These are phyloP conservation scores for Orychophragmus violaceus DNA, from an alignment of 345 rosid genomes.

Conservation along the genomic window DNA sequence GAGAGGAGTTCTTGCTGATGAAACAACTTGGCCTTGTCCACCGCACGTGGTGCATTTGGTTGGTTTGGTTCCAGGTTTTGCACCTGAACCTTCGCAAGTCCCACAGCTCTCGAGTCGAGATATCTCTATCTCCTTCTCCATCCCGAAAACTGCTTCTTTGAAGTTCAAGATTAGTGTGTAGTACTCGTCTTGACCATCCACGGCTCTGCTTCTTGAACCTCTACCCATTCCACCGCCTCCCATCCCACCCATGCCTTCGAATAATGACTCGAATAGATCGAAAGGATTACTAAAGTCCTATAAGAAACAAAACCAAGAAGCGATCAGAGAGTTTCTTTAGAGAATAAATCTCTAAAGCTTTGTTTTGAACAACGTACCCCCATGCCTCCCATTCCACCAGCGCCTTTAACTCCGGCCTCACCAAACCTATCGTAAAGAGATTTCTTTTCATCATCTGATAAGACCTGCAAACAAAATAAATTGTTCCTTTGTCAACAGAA, in stretches of 20 bases:
- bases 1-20: conserved; percentile 82
- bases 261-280: conserved; percentile 81
- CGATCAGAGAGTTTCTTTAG: background rate
- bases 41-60: conserved; percentile 77
- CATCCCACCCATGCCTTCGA: conserved; percentile 87
- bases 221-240: conserved; percentile 75
- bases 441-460: conserved; percentile 92
- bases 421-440: conserved; percentile 90
- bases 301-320: conserved; percentile 5
- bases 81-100: conserved; percentile 87
- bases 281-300: conserved; percentile 97
- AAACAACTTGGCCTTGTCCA: conserved; percentile 93
- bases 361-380: conserved; percentile 38
- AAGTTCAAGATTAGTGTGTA: conserved; percentile 67
- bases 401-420: conserved; percentile 93
- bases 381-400: conserved; percentile 71
- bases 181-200: conserved; percentile 87
- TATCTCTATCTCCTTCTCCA: conserved; percentile 90
- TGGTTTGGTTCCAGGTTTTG: conserved; percentile 76
- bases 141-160: conserved; percentile 91
- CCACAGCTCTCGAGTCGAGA: conserved; percentile 76
- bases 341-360: background rate
- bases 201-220: conserved; percentile 68
- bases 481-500: background rate
- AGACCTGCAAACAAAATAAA: conserved; percentile 16